Evolutionary conservation across 2,329 filamentous ascomycete genomes (phyloP), one percentile per base, ranked within the genome.

Genomic region (Sporothrix curviconia): DNA sequence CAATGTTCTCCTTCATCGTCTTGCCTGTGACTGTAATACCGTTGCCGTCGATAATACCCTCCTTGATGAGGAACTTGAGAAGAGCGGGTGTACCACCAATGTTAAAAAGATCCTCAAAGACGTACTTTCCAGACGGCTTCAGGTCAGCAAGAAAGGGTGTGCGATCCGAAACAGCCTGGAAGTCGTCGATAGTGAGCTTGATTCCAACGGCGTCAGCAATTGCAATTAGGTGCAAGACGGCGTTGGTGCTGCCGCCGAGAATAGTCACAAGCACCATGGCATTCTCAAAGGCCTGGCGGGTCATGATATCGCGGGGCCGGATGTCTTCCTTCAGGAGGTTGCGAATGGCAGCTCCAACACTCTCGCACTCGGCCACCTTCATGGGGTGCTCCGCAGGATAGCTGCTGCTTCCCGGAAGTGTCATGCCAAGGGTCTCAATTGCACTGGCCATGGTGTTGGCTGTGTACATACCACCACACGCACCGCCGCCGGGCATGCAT

Each of bases 11-110:
- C 59, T 88, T 89, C 61, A 96, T 77, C 1, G 90, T 95, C 77
- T 94, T 94, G 55, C 91, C 92, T 0, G 92, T 96, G 11, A 95
- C 86, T 5, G 91, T 96, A 12, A 86, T 81, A 60, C 90, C 89
- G 49, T 78, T 82, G 60, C 91, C 92, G 64, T 94, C 84, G 54
- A 96, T 80, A 42, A 96, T 74, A 7, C 88, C 89, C 59, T 92
- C 90, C 62, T 88, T 89, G 61, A 95, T 82, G 43, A 96, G 81
- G 67, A 92, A 84, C 74, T 95, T 95, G 71, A 95, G 89, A 6
- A 96, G 86, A 0, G 87, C 86, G 0, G 91, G 90, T 39, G 91
- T 90, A 39, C 91, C 91, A 59, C 91, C 91, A 62, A 95, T 89
- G 62, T 92, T 87, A 75, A 90, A 92, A 59, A 90, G 74, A 65